Evolutionary conservation across 345 rosid species (phyloP).

Genomic region (Eucalyptus lansdowneana): DNA sequence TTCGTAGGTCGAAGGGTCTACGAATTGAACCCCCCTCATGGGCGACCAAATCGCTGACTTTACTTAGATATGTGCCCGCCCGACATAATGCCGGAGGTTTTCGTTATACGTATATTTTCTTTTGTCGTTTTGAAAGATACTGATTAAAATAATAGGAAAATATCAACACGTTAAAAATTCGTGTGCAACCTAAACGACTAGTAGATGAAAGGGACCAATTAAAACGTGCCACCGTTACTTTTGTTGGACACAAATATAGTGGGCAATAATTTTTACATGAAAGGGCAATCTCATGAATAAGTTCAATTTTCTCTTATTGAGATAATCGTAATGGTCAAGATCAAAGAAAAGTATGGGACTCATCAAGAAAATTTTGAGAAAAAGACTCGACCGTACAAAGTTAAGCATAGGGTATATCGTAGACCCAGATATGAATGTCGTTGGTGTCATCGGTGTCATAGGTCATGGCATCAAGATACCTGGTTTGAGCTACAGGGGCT

Average conservation of each 20-base stretch:
- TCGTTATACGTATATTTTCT: not conserved
- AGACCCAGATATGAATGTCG: accelerated
- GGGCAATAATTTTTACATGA: not conserved
- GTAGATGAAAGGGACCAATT: not conserved
- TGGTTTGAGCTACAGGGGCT: not conserved
- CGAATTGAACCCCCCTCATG: not conserved
- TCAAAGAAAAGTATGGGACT: accelerated
- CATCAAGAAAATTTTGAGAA: not conserved
- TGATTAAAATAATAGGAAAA: not conserved
- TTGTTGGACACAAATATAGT: not conserved
- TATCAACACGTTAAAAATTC: not conserved
- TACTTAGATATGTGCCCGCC: not conserved
- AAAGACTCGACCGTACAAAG: not conserved
- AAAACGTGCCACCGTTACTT: not conserved
- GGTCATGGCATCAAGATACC: too few species aligned
- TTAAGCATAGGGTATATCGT: accelerated
- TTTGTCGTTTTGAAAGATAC: not conserved
- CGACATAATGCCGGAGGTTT: not conserved
- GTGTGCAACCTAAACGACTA: not conserved
- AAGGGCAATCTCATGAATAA: not conserved
- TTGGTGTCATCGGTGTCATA: accelerated
- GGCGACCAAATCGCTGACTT: not conserved
- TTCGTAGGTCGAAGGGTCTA: not conserved
- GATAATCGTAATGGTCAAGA: accelerated
- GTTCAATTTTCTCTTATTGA: accelerated